Base-by-base conservation (phyloP, 768 basidiomycete species). In the Pleurotus pulmonarius region DNA sequence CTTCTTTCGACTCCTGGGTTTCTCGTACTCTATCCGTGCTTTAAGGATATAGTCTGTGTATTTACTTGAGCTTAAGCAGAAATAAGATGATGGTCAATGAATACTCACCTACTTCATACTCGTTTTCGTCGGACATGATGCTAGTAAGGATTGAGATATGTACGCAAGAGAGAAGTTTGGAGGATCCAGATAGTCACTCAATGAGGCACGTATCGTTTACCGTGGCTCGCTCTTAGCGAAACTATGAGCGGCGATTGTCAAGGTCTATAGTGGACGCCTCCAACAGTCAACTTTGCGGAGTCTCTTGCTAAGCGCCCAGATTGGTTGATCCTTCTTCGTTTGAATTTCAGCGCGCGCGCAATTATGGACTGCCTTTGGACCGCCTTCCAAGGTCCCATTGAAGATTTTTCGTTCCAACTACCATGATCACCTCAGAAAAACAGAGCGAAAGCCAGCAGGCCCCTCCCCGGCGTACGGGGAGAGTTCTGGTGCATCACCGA, bases 91-190 rank as follows among this genome's bases (percentile, higher is more conserved):
- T 20, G 59, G 37, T 3, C 6, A 47, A 37, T 20, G 15, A 48
- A 51, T 12, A 72, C 85, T 71, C 56, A 85, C 87, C 86, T 58
- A 88, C 85, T 81, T 85, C 84, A 65, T 86, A 88, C 63, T 86
- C 73, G 55, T 76, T 75, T 44, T 70, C 74, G 61, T 71, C 72
- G 62, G 64, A 68, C 61, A 66, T 70, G 53, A 55, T 58, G 25
- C 46, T 22, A 26, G 45, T 13, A 24, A 20, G 34, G 40, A 22
- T 44, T 45, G n/a, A 11, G 29, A 34, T 34, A 11, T 34, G 29
- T 8, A 11, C 29, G 11, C 9, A 11, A 11, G 29, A 34, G 9
- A 34, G 8, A 34, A 3, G 8, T 34, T 11, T 34, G 29, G 9
- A 11, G 29, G 29, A 8, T 34, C 29, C 29, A 34, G 11, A 34